phyloP scores from a whole-genome alignment of 257 asterid genomes.

The Capsicum pubescens region DNA sequence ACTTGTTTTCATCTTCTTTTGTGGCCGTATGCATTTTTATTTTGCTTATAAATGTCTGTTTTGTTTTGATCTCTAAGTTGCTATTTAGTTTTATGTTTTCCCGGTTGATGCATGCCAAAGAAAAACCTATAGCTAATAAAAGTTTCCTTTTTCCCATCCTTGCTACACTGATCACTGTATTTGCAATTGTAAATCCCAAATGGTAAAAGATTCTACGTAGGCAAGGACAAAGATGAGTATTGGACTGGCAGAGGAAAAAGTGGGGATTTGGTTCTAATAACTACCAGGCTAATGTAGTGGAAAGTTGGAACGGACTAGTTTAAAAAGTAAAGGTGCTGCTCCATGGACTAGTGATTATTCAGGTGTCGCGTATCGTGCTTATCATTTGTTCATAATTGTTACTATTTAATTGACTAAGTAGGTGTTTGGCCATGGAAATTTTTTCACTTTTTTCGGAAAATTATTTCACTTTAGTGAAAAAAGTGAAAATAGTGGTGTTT shows the following conservation, averaged over 20 bases:
- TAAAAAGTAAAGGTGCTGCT: neutral
- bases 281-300: neutral
- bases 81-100: neutral
- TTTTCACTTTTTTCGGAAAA: no score
- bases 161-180: neutral
- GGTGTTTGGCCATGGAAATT: no score
- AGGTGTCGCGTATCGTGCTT: neutral
- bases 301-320: neutral
- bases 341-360: conserved; percentile 11
- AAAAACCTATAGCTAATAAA: neutral
- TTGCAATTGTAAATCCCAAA: conserved; percentile 2
- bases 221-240: neutral
- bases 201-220: neutral
- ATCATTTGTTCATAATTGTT: neutral
- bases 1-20: conserved; percentile 2
- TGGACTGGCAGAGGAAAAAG: neutral
- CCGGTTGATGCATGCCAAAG: neutral
- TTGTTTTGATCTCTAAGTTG: neutral
- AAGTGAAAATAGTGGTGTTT: no score
- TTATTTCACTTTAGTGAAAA: no score
- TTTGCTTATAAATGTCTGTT: neutral
- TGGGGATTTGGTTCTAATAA: conserved; percentile 22
- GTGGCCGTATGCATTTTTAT: neutral
- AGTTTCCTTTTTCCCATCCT: neutral
- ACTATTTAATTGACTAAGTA: conserved; percentile 3